Evolutionary conservation across 306 rosid species (phyloP).

Genomic region (Medicago truncatula): DNA sequence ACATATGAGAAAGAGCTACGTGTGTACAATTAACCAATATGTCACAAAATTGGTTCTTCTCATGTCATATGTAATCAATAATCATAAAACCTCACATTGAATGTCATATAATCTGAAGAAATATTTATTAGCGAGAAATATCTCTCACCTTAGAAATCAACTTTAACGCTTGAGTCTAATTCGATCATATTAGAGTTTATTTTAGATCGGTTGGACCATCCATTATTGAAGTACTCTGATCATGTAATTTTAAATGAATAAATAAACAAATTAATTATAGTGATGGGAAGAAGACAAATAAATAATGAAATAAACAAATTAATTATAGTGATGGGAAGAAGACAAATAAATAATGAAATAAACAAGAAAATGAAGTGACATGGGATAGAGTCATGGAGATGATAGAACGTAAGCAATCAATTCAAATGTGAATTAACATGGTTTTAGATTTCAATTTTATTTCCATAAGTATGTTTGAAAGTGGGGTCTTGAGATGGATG

Average conservation of each 20-base stretch:
- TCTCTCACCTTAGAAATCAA: neutral
- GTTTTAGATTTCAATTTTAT: slow-evolving; percentile 48
- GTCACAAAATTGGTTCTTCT: neutral
- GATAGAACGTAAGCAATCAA: slow-evolving; percentile 57
- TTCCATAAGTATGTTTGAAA: slow-evolving; percentile 40
- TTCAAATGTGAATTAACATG: slow-evolving; percentile 53
- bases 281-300: slow-evolving; percentile 41
- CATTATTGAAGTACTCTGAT: neutral
- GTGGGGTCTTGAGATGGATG: slow-evolving; percentile 48
- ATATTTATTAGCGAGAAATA: neutral
- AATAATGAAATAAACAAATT: neutral
- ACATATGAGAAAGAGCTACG: neutral
- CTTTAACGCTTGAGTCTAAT: neutral
- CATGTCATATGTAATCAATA: neutral
- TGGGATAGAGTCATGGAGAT: slow-evolving; percentile 45
- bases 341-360: slow-evolving; percentile 14
- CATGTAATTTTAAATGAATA: neutral
- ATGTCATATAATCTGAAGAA: too few species aligned
- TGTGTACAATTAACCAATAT: slow-evolving; percentile 12
- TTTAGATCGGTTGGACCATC: too few species aligned
- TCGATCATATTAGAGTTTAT: neutral
- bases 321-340: slow-evolving; percentile 36
- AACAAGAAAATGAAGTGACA: slow-evolving; percentile 32
- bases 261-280: neutral
- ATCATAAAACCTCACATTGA: neutral